These are phyloP conservation scores for Gossypium longicalyx DNA, from an alignment of 345 rosid genomes.

Conservation along the genomic window DNA sequence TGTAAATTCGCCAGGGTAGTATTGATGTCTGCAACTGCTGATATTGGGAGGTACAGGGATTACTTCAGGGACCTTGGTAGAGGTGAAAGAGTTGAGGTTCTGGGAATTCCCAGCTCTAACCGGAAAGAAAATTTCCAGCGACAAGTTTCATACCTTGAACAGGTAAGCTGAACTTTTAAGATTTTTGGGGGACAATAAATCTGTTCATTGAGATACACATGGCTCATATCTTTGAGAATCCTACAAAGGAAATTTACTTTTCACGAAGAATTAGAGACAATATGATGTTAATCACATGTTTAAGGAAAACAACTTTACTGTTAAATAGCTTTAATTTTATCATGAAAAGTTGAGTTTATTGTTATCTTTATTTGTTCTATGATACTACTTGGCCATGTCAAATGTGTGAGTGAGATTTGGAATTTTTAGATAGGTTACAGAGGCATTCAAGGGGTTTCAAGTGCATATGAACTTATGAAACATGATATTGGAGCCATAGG, in stretches of 20 bases:
- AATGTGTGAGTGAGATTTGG: conserved; percentile 4
- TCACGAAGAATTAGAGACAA: neutral
- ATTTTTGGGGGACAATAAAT: neutral
- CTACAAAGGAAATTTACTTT: neutral
- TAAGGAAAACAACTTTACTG: neutral
- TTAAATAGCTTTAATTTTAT: neutral
- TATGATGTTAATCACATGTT: neutral
- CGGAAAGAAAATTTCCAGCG: conserved; percentile 59
- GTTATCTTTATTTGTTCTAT: conserved; percentile 1
- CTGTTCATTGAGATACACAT: neutral
- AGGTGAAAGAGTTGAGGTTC: conserved; percentile 89
- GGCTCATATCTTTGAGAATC: neutral
- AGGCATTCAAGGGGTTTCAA: conserved; percentile 7
- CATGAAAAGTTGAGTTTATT: conserved; percentile 7
- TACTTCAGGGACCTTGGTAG: conserved; percentile 84
- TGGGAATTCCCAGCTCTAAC: conserved; percentile 70
- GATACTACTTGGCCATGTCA: neutral
- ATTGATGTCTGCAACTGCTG: conserved; percentile 98
- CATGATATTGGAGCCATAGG: conserved; percentile 8
- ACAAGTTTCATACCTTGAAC: conserved; percentile 71
- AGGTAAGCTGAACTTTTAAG: conserved; percentile 35
- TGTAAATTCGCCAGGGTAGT: conserved; percentile 57
- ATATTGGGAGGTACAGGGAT: conserved; percentile 71
- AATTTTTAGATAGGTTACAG: neutral
- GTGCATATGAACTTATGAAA: neutral